Conservation (phyloP, 2,329 filamentous ascomycete species). For the Hirsutella minnesotensis region DNA sequence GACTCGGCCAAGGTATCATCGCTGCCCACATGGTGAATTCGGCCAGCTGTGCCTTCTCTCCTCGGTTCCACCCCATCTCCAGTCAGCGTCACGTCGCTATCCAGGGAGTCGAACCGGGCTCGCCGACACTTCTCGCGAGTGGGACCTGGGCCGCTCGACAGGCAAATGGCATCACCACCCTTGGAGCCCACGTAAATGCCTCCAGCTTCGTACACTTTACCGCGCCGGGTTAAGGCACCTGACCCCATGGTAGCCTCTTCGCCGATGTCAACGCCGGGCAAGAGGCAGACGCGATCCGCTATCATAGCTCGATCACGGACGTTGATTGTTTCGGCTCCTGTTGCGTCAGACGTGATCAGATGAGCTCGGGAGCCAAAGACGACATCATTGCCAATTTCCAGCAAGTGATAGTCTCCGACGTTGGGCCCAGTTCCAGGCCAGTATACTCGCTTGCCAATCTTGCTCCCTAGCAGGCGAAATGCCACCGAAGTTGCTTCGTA, state of each 20-base stretch:
- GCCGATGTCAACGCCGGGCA: slow-evolving; percentile 38
- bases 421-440: slow-evolving; percentile 45
- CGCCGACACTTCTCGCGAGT: slow-evolving; percentile 3
- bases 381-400: slow-evolving; percentile 46
- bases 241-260: slow-evolving; percentile 39
- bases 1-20: slow-evolving; percentile 13
- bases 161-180: slow-evolving; percentile 35
- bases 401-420: slow-evolving; percentile 40
- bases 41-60: slow-evolving; percentile 2
- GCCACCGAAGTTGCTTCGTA: slow-evolving; percentile 42
- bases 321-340: slow-evolving; percentile 32
- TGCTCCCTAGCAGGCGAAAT: slow-evolving; percentile 37
- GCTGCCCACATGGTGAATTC: slow-evolving; percentile 13
- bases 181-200: slow-evolving; percentile 41
- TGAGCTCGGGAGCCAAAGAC: slow-evolving; percentile 45
- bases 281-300: slow-evolving; percentile 40
- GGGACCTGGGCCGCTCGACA: slow-evolving; percentile 11
- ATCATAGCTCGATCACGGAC: slow-evolving; percentile 41
- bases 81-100: slow-evolving; percentile 11
- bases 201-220: slow-evolving; percentile 28
- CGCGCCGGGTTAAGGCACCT: slow-evolving; percentile 36
- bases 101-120: slow-evolving; percentile 6
- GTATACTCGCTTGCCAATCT: slow-evolving; percentile 40
- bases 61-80: slow-evolving; percentile 2
- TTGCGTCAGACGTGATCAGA: slow-evolving; percentile 39